Percentiles rank a stretch among this genome's conserved stretches.
phyloP scores from a whole-genome alignment of 768 basidiomycete species.

The Paxillus involutus region DNA sequence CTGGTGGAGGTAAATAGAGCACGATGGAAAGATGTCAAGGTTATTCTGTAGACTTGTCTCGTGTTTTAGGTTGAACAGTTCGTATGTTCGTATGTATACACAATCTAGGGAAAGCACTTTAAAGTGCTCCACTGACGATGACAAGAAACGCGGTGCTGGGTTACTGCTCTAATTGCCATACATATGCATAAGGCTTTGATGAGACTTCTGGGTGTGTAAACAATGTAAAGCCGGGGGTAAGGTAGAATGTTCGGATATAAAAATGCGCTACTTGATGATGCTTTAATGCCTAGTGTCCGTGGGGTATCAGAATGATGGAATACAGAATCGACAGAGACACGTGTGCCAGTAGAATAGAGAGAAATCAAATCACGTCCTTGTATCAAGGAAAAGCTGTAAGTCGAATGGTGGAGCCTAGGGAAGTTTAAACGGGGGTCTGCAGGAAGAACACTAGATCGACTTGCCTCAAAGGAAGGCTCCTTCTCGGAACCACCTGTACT shows the following conservation, averaged over 20 bases:
- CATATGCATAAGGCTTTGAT: no score
- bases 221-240: constrained; percentile 23
- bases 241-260: constrained; percentile 20
- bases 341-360: not conserved
- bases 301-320: constrained; percentile 8
- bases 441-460: not conserved
- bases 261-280: constrained; percentile 3
- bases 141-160: no score
- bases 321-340: not conserved
- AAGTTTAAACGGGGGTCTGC: not conserved
- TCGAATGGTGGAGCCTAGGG: constrained; percentile 52
- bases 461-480: constrained; percentile 34
- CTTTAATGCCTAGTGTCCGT: constrained; percentile 8
- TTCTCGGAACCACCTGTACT: constrained; percentile 12
- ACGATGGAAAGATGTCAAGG: constrained; percentile 63
- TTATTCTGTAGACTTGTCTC: constrained; percentile 38
- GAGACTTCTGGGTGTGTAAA: no score
- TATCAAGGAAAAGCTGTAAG: constrained; percentile 50
- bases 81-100: no score
- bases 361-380: constrained; percentile 39
- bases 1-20: constrained; percentile 51
- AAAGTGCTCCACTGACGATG: no score
- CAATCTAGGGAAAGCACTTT: no score
- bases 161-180: no score
- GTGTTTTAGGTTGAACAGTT: no score